A percentile compares a stretch with the other conserved stretches of the same genome.
These are phyloP conservation scores for Bonnemaisonia californica DNA, from an alignment of 31 red algal species.

Conservation along the genomic window DNA sequence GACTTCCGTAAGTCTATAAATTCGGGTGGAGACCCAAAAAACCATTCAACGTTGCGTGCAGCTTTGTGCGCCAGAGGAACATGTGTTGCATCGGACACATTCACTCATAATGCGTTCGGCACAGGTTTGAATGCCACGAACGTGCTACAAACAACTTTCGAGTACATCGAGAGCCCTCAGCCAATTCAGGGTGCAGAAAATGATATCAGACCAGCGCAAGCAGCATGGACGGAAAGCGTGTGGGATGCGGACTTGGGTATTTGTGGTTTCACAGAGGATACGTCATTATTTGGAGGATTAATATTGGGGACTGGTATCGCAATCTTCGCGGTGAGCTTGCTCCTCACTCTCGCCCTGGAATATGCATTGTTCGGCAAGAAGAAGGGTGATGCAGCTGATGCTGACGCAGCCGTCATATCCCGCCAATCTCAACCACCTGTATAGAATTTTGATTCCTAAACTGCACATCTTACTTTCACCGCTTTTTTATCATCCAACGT, in stretches of 20 bases:
- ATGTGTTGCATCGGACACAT: slow-evolving; percentile 74
- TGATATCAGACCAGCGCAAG: slow-evolving; percentile 6
- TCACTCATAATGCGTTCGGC: slow-evolving; percentile 73
- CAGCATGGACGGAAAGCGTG: slow-evolving; percentile 71
- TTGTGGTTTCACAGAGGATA: slow-evolving; percentile 70
- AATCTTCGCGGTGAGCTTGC: slow-evolving; percentile 46
- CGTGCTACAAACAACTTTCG: slow-evolving; percentile 26
- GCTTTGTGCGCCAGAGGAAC: slow-evolving; percentile 27
- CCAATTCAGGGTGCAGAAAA: background rate
- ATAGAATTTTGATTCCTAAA: background rate
- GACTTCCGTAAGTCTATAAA: slow-evolving; percentile 24
- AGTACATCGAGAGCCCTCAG: slow-evolving; percentile 20
- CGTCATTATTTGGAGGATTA: slow-evolving; percentile 32
- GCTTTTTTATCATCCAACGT: too few relatives aligned
- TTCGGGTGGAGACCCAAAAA: background rate
- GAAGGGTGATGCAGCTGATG: background rate
- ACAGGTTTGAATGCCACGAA: slow-evolving; percentile 46
- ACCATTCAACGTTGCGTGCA: slow-evolving; percentile 20
- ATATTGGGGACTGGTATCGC: slow-evolving; percentile 50
- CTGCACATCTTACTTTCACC: too few relatives aligned
- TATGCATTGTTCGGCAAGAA: slow-evolving; percentile 19
- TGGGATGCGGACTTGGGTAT: slow-evolving; percentile 74
- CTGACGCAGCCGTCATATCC: too few relatives aligned
- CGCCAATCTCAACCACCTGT: background rate
- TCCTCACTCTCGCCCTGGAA: slow-evolving; percentile 9